Evolutionary conservation across 306 rosid genomes (phyloP).

Genomic region (Gastrolobium bilobum): DNA sequence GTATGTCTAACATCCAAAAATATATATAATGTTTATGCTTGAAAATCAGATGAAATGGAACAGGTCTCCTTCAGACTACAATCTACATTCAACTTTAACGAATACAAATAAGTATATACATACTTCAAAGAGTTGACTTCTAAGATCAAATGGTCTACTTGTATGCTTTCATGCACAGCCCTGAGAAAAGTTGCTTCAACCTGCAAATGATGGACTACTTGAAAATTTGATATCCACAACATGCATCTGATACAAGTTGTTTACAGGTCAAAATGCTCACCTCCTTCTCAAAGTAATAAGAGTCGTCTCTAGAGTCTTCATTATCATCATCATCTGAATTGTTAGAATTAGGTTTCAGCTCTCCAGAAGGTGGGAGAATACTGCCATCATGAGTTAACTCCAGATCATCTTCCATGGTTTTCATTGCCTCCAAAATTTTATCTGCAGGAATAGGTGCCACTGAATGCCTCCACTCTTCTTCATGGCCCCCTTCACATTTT

Average conservation of each 20-base stretch:
- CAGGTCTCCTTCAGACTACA: not conserved
- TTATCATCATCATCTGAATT: conserved; percentile 75
- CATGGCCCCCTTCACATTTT: conserved; percentile 82
- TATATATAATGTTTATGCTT: not conserved
- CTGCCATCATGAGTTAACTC: conserved; percentile 70
- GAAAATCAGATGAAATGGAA: conserved; percentile 20
- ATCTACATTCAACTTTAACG: conserved; percentile 31
- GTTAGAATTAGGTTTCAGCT: conserved; percentile 69
- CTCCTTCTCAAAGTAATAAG: conserved; percentile 80
- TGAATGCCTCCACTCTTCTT: conserved; percentile 99
- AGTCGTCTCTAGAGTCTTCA: conserved; percentile 75
- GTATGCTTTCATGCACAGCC: conserved; percentile 89
- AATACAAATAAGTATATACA: conserved; percentile 42
- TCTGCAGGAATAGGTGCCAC: conserved; percentile 93
- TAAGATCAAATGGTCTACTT: conserved; percentile 73
- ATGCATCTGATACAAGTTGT: conserved; percentile 37
- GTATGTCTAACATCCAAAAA: not conserved
- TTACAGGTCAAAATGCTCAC: conserved; percentile 52
- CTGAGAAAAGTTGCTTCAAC: conserved; percentile 95
- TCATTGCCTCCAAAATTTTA: conserved; percentile 72
- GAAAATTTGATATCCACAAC: conserved; percentile 37
- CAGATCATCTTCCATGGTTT: conserved; percentile 71
- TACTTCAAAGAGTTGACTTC: conserved; percentile 93
- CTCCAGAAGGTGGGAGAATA: conserved; percentile 86
- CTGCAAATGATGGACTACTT: conserved; percentile 59